Percentiles rank a stretch among this genome's conserved stretches.
These are phyloP conservation scores for Leucaena leucocephala DNA, from an alignment of 306 rosid genomes.

Conservation along the genomic window DNA sequence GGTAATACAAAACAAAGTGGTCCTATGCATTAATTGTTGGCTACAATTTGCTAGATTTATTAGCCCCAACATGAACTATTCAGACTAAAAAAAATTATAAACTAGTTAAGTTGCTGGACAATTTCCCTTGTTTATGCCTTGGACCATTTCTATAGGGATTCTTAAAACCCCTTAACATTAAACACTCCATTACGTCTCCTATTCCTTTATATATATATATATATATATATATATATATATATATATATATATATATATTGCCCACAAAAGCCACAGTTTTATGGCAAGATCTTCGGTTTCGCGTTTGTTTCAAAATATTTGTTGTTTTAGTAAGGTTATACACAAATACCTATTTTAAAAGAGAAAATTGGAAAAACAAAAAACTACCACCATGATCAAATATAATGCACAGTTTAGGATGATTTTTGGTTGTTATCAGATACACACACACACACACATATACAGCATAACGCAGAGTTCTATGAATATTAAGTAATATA, in stretches of 20 bases:
- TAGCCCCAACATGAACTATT: neutral
- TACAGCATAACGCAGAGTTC: no score
- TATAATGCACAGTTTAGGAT: no score
- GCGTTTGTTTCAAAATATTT: neutral
- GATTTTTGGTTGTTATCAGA: no score
- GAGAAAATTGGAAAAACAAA: no score
- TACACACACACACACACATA: no score
- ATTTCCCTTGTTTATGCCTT: neutral
- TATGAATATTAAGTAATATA: no score
- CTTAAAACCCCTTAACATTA: neutral
- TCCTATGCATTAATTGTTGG: neutral
- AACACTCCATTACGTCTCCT: neutral
- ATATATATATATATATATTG: no score
- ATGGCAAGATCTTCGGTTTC: slow-evolving; percentile 26
- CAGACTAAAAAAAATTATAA: neutral
- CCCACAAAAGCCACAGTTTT: slow-evolving; percentile 34
- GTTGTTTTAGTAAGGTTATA: neutral
- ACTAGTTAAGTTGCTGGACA: neutral
- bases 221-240: no score
- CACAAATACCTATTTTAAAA: no score
- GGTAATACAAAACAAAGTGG: neutral
- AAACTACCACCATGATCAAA: no score
- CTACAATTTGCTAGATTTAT: neutral
- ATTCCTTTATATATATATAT: no score
- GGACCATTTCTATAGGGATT: slow-evolving; percentile 1